Percentiles rank a stretch among this genome's conserved stretches.
Evolutionary conservation across 805 yeast genomes (phyloP).

Genomic region (Lipomyces anomalus): DNA sequence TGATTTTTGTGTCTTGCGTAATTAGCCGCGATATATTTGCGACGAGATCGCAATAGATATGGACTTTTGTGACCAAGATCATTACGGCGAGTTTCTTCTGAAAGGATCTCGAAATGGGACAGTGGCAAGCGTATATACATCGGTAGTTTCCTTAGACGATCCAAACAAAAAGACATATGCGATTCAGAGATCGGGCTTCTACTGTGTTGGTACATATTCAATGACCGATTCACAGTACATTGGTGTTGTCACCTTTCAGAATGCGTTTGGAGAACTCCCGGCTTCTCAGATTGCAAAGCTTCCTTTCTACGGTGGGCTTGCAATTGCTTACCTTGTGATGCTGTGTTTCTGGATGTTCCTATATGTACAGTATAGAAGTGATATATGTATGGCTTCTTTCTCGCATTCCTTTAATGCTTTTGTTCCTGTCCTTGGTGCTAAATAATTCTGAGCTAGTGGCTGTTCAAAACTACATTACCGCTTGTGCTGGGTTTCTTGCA

Average conservation of each 20-base stretch:
- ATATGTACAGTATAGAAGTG: slow-evolving; percentile 78
- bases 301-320: slow-evolving; percentile 79
- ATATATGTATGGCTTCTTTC: too few relatives aligned
- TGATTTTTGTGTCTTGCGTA: too few relatives aligned
- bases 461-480: slow-evolving; percentile 83
- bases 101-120: slow-evolving; percentile 23
- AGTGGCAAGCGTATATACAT: slow-evolving; percentile 15
- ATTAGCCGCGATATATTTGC: slow-evolving; percentile 66
- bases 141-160: slow-evolving; percentile 38
- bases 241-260: slow-evolving; percentile 76
- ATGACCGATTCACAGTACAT: slow-evolving; percentile 44
- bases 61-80: slow-evolving; percentile 49
- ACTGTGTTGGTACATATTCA: slow-evolving; percentile 75
- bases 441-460: too few relatives aligned
- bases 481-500: slow-evolving; percentile 74
- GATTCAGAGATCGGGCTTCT: slow-evolving; percentile 76
- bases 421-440: too few relatives aligned
- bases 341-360: slow-evolving; percentile 80
- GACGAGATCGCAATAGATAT: slow-evolving; percentile 57
- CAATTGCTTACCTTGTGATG: slow-evolving; percentile 75
- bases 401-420: too few relatives aligned
- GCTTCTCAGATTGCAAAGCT: slow-evolving; percentile 89
- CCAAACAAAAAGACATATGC: slow-evolving; percentile 60
- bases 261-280: slow-evolving; percentile 82
- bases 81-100: slow-evolving; percentile 61